Evolutionary conservation across 345 rosid species (phyloP).

Genomic region (Cardamine resedifolia): DNA sequence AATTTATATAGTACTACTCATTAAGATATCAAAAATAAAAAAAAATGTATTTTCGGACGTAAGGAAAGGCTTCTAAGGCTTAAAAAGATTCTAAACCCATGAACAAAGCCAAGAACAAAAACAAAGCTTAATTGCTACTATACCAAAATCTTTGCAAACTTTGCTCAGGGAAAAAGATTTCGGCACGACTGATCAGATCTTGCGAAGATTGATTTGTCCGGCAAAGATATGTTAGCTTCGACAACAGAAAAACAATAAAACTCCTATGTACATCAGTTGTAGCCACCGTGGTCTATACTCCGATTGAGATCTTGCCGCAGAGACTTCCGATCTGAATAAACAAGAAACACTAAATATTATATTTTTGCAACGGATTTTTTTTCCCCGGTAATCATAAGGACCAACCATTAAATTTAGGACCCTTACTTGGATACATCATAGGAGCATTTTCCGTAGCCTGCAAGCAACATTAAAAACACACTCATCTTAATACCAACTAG

Average conservation of each 20-base stretch:
- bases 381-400: no score
- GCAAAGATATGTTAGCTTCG: constrained; percentile 41
- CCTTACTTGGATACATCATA: constrained; percentile 53
- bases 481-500: no score
- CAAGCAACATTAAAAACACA: background rate
- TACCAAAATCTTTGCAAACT: constrained; percentile 31
- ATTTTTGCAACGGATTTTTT: background rate
- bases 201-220: background rate
- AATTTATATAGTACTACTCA: background rate
- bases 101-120: constrained; percentile 30
- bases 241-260: constrained; percentile 48
- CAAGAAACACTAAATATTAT: background rate
- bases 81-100: constrained; percentile 31
- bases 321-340: constrained; percentile 44
- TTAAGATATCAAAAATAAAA: background rate
- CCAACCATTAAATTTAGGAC: background rate
- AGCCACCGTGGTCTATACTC: constrained; percentile 32
- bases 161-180: constrained; percentile 18
- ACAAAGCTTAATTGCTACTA: constrained; percentile 23
- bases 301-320: constrained; percentile 41
- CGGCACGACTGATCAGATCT: constrained; percentile 2
- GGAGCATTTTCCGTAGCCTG: constrained; percentile 57
- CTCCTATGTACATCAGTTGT: constrained; percentile 43
- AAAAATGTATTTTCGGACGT: background rate
- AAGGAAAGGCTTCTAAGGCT: constrained; percentile 14